Evolutionary conservation across 129 eudicot genomes (phyloP), one percentile per base, ranked within the genome.

Genomic region (Chrysanthemum seticuspe): DNA sequence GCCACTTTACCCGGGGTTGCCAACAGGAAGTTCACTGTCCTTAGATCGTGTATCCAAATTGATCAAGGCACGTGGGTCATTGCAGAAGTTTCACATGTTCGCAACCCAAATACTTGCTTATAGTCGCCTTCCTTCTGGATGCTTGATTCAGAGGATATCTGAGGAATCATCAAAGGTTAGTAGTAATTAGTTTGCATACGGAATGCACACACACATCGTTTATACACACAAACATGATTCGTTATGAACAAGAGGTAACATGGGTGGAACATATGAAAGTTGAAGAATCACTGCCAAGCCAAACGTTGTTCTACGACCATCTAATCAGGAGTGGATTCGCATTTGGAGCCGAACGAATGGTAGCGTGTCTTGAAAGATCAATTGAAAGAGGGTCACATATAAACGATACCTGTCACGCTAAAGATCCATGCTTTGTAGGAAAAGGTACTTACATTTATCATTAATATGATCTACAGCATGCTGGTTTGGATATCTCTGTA

Each of bases 221-320:
- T 19, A 6, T 19, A 19, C 29, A 12, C n/a, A 19, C 4, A 23
- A 23, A 23, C 36, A 31, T 31, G 36, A 21, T 8, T 16, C 40
- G 0, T 23, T 23, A 23, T 23, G 0, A 23, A 23, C 4, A 15
- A 16, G 31, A 57, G 62, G 13, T 57, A 6, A 57, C 25, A 18
- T 57, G 62, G 62, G 62, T 57, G 62, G 62, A 57, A 18, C 62
- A 57, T 57, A n/a, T 6, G 23, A 12, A 57, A 57, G 21, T 31
- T 29, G 34, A 31, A 31, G 12, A 57, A 5, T 7, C 11, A 16
- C 11, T 16, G 18, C 10, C 25, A 57, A 16, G 0, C 62, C 62
- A 16, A 3, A 56, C 2, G 6, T 31, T 31, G 62, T 8, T 56
- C 21, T 56, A 16, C 10, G 21, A 56, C 7, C 2, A 14, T 56